Percentiles rank a stretch among this genome's conserved stretches.
Conservation (phyloP, 768 basidiomycete genomes). For the Mycena venus region DNA sequence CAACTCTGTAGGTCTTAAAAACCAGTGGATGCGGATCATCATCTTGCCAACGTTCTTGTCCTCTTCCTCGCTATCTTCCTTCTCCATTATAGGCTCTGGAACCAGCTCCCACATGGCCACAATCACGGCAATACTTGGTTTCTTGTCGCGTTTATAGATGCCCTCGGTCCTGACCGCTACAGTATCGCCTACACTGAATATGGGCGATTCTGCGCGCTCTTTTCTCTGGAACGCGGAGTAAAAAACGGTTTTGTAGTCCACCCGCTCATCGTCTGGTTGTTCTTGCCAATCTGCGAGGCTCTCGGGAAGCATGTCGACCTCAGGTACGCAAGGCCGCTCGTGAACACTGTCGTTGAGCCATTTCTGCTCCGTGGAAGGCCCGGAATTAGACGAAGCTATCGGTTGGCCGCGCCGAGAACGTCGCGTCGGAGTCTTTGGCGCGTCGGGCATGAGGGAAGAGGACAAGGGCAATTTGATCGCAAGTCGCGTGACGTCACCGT, state of each 20-base stretch:
- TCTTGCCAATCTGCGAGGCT: conserved; percentile 7
- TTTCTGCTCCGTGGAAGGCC: background rate
- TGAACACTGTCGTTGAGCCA: conserved; percentile 13
- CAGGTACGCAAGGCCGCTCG: conserved; percentile 16
- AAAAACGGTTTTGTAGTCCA: conserved; percentile 10
- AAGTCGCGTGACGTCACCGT: conserved; percentile 6
- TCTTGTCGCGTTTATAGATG: conserved; percentile 52
- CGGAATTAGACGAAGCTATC: background rate
- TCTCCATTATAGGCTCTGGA: conserved; percentile 38
- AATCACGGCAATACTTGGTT: conserved; percentile 78
- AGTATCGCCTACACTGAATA: conserved; percentile 74
- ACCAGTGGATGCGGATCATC: conserved; percentile 81
- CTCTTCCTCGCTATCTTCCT: conserved; percentile 42
- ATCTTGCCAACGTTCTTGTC: conserved; percentile 56
- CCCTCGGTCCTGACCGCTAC: conserved; percentile 70
- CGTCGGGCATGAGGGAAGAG: conserved; percentile 5
- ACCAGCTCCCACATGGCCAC: conserved; percentile 73
- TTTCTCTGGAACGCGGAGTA: conserved; percentile 30
- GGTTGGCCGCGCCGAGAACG: conserved; percentile 32
- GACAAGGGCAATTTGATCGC: too few species aligned
- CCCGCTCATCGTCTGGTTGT: conserved; percentile 15
- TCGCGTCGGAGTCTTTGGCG: conserved; percentile 25
- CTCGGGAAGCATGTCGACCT: conserved; percentile 27
- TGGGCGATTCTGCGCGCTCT: conserved; percentile 30
- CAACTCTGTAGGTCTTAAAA: conserved; percentile 75